Evolutionary conservation across 108 stramenopile genomes (phyloP), one percentile per base, ranked within the genome.

Genomic region (Cyclostephanos tholiformis): DNA sequence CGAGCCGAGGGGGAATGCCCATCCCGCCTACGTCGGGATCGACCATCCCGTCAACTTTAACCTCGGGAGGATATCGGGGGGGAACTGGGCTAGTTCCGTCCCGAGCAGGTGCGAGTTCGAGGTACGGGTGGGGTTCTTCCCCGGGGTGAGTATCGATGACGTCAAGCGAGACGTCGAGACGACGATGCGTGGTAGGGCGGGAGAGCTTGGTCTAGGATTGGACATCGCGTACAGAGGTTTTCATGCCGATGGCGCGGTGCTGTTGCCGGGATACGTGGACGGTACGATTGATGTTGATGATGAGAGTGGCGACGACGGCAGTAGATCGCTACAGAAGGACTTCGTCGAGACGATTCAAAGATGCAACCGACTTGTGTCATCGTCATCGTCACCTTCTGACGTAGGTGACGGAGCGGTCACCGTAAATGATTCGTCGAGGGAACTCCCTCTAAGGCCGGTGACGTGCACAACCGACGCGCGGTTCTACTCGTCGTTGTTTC

Each of bases 11-110:
- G 36, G 50, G n/a, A 36, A 72, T 51, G 63, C 19, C 11, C 44
- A 60, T 20, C 30, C 63, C 25, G 72, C 63, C 8, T 72, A 63
- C 60, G 14, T 2, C 26, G 50, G 35, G 11, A 63, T 63, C 20
- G 72, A 72, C 22, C 72, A 72, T 56, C 72, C 72, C 12, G 60
- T 72, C 5, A 72, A 72, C 53, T 72, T 72, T 38, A 72, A 72
- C 29, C 39, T 72, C 4, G 62, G 72, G 9, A 51, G 48, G 51
- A 72, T 72, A 9, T 61, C 38, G 32, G 72, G 72, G 12, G 72
- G 72, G 35, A 63, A 72, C 50, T 72, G 72, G 72, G 61, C 72
- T 2, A 64, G 63, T 52, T 53, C 50, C 14, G 72, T 72, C 0
- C 72, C 72, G 4, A 63, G 72, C 49, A 62, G 16, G 35, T 72